phyloP scores from a whole-genome alignment of 331 rosid genomes.

The Quercus phellos region DNA sequence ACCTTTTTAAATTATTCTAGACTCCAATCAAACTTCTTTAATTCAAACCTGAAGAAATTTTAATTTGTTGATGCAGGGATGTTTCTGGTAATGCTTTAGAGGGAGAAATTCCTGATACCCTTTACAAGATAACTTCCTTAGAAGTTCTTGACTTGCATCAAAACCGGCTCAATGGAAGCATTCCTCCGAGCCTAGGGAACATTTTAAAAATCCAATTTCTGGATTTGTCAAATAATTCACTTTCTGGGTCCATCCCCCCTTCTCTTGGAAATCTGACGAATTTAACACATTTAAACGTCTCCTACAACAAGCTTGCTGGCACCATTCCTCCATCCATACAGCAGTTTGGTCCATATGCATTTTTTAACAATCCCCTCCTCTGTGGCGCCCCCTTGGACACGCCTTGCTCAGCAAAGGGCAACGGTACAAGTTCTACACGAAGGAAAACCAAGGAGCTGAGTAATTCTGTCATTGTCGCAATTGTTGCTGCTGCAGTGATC shows the following conservation, averaged over 20 bases:
- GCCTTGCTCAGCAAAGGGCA: conserved; percentile 54
- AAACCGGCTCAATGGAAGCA: conserved; percentile 72
- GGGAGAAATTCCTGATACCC: conserved; percentile 66
- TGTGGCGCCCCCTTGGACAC: conserved; percentile 81
- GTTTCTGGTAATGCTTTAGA: conserved; percentile 72
- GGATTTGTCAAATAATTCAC: conserved; percentile 72
- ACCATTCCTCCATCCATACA: conserved; percentile 56
- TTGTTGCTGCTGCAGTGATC: conserved; percentile 90
- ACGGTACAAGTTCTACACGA: conserved; percentile 24
- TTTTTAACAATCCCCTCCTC: conserved; percentile 71
- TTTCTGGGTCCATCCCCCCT: conserved; percentile 65
- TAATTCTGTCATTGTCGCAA: conserved; percentile 75
- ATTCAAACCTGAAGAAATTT: conserved; percentile 22
- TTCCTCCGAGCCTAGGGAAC: conserved; percentile 68
- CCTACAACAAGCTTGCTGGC: conserved; percentile 83
- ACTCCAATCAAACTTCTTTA: conserved; percentile 16
- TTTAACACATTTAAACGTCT: conserved; percentile 62
- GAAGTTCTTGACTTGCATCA: conserved; percentile 69
- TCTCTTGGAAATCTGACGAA: conserved; percentile 60
- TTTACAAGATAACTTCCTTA: conserved; percentile 69
- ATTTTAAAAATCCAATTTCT: conserved; percentile 54
- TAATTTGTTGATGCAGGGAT: conserved; percentile 66
- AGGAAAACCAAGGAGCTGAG: conserved; percentile 59
- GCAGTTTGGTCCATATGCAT: conserved; percentile 61
- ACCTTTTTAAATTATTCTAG: conserved; percentile 24